Conservation (phyloP, 2,329 filamentous ascomycete species). For the Trichoderma sp. region DNA sequence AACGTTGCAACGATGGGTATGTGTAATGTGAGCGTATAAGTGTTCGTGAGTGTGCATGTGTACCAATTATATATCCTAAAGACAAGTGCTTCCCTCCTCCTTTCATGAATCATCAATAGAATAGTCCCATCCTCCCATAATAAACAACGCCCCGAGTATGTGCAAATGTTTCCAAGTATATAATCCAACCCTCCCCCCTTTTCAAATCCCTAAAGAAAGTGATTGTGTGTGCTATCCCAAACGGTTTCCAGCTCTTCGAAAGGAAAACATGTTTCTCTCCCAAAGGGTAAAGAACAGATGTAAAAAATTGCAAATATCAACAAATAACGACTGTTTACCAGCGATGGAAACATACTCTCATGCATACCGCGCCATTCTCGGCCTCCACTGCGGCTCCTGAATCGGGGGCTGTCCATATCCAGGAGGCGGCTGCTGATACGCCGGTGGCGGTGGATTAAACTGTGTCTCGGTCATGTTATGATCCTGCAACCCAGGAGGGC, state of each 20-base stretch:
- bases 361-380: constrained; percentile 37
- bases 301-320: background rate
- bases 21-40: background rate
- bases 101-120: constrained; percentile 18
- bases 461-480: background rate
- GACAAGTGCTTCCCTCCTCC: constrained; percentile 1
- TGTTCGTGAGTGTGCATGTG: background rate
- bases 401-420: constrained; percentile 6
- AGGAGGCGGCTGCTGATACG: constrained; percentile 7
- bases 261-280: background rate
- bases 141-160: constrained; percentile 17
- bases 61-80: background rate
- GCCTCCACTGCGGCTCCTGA: constrained; percentile 27
- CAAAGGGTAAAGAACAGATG: background rate
- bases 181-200: background rate
- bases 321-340: background rate
- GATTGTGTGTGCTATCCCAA: background rate
- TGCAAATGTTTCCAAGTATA: constrained; percentile 1
- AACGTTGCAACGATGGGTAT: constrained; percentile 6
- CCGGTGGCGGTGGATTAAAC: constrained; percentile 20
- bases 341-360: constrained; percentile 19
- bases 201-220: background rate
- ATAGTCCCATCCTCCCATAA: background rate
- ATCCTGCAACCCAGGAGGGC: background rate
- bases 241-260: background rate